Evolutionary conservation across 805 yeast species (phyloP), one percentile per base, ranked within the genome.

Genomic region (Saturnispora mendoncae): DNA sequence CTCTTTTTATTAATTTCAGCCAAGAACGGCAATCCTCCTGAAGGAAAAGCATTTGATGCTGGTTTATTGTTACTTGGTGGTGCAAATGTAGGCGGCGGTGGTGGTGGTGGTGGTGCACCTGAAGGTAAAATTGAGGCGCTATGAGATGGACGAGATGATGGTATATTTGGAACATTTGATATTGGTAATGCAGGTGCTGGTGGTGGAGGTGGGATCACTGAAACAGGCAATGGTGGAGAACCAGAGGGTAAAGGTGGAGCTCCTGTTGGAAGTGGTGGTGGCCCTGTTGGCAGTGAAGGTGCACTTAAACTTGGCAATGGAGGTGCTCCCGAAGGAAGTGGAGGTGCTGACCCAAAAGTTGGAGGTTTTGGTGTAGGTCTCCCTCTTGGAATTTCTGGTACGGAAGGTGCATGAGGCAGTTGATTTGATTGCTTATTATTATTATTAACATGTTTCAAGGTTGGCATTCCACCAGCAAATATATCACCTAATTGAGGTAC

Each of bases 381-480:
- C 8, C 35, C 35, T 20, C 9, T 32, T 6, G 35, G 35, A 6
- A 32, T 19, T 7, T 42, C 39, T 10, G 61, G 56, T 28, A 51
- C 36, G 14, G 55, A 33, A 13, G 52, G 53, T 9, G 30, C 26
- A 10, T 6, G 44, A 33, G 33, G 41, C n/a, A 30, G 6, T 23
- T 23, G 26, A 23, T 23, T 23, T 6, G 26, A 10, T 23, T n/a
- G n/a, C n/a, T 10, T 23, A 10, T 23, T 23, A 7, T 37, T 28
- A 24, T 51, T 35, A 13, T 38, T 32, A 28, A 68, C 54, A 44
- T 72, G 73, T 44, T 72, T 76, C 46, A 84, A 66, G 52, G 80
- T 80, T 6, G 94, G 92, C 60, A 84, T 69, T 1, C 94, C 94
- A 5, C 81, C 84, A 3, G 92, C 86, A 60, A 80, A 78, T 13